Evolutionary conservation across 169 alveolate species (phyloP).

Genomic region (Plasmodium coatneyi): DNA sequence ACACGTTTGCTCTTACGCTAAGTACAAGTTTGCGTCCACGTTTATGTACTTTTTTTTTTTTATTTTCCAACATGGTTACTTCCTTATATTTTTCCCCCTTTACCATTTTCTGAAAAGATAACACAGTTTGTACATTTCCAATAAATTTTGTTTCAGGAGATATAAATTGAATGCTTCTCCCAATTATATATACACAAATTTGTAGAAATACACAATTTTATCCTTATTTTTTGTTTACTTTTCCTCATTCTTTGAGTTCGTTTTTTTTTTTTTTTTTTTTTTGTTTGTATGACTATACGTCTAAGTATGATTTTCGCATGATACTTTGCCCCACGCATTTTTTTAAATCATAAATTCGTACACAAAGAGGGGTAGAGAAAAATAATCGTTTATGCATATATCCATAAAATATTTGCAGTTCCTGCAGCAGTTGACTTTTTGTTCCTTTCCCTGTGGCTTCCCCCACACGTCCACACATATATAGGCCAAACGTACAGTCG

Average conservation of each 20-base stretch:
- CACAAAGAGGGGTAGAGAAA: background rate
- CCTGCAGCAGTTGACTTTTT: background rate
- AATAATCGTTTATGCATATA: background rate
- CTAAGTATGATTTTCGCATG: conserved; percentile 37
- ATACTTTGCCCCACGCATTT: background rate
- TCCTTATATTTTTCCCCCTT: background rate
- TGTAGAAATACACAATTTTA: conserved; percentile 21
- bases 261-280: background rate
- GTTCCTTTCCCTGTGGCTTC: background rate
- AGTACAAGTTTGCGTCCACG: background rate
- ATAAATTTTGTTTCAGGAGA: background rate
- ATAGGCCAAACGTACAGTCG: background rate
- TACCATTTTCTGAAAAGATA: background rate
- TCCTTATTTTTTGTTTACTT: conserved; percentile 7
- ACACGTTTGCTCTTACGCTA: background rate
- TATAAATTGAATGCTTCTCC: background rate
- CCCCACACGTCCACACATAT: background rate
- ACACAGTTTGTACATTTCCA: background rate
- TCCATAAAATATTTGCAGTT: background rate
- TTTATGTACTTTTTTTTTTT: conserved; percentile 22
- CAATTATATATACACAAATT: background rate
- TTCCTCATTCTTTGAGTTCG: background rate
- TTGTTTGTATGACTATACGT: conserved; percentile 14
- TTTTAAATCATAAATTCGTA: conserved; percentile 1
- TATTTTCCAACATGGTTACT: background rate